Conservation (phyloP, 1,139 yeast species). For the Hansenula anomala region DNA sequence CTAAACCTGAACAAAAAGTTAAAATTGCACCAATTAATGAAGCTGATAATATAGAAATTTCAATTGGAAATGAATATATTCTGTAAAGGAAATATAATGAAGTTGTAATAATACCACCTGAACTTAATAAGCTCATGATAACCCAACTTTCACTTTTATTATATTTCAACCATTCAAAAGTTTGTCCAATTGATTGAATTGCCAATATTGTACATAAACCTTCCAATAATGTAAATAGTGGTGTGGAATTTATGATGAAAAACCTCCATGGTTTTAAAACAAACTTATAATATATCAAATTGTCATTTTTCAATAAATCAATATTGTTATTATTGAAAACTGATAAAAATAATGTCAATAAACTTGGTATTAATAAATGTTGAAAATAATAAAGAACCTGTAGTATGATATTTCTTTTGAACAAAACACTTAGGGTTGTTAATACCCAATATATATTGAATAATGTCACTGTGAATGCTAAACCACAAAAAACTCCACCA, state of each 20-base stretch:
- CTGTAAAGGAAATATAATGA: conserved; percentile 77
- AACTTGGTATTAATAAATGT: conserved; percentile 76
- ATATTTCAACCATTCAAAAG: conserved; percentile 61
- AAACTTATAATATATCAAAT: conserved; percentile 27
- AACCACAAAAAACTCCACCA: conserved; percentile 88
- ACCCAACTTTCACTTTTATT: conserved; percentile 67
- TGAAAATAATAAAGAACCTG: conserved; percentile 68
- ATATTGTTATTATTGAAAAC: conserved; percentile 34
- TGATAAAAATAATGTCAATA: conserved; percentile 69
- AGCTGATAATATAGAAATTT: conserved; percentile 68
- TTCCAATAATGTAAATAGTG: conserved; percentile 81
- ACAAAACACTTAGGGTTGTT: conserved; percentile 63
- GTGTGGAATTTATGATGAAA: conserved; percentile 74
- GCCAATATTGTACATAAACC: conserved; percentile 88
- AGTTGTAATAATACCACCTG: conserved; percentile 73
- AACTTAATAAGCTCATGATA: conserved; percentile 64
- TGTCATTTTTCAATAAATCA: conserved; percentile 12
- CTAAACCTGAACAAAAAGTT: conserved; percentile 69
- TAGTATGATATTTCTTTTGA: conserved; percentile 47
- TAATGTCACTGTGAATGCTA: conserved; percentile 78
- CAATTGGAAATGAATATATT: conserved; percentile 71
- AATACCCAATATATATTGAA: conserved; percentile 62
- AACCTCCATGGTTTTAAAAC: conserved; percentile 62
- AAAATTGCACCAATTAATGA: conserved; percentile 81
- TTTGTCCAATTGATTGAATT: conserved; percentile 88